Conservation (phyloP, 208 protist genomes). For the Trypanosoma rangeli region DNA sequence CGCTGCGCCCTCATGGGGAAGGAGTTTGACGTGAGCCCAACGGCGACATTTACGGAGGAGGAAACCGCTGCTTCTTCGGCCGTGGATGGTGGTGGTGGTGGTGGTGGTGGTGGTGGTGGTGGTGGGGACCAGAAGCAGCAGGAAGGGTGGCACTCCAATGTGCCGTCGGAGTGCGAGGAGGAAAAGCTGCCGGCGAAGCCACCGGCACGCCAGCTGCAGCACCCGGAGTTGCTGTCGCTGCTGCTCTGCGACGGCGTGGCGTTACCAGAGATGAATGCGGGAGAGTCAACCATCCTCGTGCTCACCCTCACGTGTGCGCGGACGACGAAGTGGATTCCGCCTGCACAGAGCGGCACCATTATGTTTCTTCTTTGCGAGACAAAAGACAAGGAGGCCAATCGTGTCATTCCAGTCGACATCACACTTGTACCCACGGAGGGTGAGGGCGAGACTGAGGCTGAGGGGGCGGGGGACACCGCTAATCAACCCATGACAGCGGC, state of each 20-base stretch:
- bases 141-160: conserved; percentile 32
- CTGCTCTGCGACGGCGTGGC: conserved; percentile 65
- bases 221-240: conserved; percentile 47
- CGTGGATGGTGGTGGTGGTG: not conserved
- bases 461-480: not conserved
- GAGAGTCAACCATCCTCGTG: conserved; percentile 68
- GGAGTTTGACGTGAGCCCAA: conserved; percentile 49
- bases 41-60: not conserved
- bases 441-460: conserved; percentile 17
- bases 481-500: not conserved
- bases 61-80: not conserved
- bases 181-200: conserved; percentile 35
- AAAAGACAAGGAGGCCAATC: conserved; percentile 78
- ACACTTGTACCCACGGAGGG: conserved; percentile 62
- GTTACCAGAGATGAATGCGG: conserved; percentile 71
- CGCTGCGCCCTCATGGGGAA: conserved; percentile 63
- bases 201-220: conserved; percentile 35
- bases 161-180: conserved; percentile 75
- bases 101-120: conserved; percentile 1
- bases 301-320: conserved; percentile 58
- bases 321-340: conserved; percentile 44
- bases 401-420: conserved; percentile 81
- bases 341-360: conserved; percentile 69
- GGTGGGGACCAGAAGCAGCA: conserved; percentile 14
- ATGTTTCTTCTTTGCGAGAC: conserved; percentile 81